Evolutionary conservation across 106 monocot genomes (phyloP).

Genomic region (Xerophyta viscosa): DNA sequence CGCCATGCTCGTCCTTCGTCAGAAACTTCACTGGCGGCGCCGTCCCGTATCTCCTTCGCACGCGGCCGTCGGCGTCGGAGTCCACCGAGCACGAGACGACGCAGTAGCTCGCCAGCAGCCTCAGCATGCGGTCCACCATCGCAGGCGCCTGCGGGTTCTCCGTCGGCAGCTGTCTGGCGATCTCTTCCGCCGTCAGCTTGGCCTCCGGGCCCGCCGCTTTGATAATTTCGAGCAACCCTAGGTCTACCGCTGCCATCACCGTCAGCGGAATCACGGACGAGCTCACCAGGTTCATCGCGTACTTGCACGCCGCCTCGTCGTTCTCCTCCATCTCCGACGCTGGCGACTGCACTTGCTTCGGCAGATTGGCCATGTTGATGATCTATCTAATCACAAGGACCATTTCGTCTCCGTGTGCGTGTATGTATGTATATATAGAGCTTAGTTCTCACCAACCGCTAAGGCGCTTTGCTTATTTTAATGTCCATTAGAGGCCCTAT

Average conservation of each 20-base stretch:
- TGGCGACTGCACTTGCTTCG: no score
- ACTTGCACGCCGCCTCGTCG: neutral
- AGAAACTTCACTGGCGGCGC: neutral
- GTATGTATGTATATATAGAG: no score
- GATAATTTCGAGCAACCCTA: constrained; percentile 17
- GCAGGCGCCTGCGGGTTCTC: constrained; percentile 11
- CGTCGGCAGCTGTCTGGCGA: constrained; percentile 12
- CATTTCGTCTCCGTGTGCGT: no score
- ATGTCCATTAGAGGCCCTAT: no score
- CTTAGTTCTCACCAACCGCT: no score
- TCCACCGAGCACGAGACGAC: no score
- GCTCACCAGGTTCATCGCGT: constrained; percentile 11
- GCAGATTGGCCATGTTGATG: no score
- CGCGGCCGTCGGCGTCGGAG: no score
- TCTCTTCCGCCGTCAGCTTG: constrained; percentile 1
- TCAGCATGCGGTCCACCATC: constrained; percentile 15
- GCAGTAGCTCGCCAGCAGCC: no score
- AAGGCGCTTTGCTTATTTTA: no score
- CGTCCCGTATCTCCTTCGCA: neutral
- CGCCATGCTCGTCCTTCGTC: constrained; percentile 10
- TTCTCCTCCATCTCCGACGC: no score
- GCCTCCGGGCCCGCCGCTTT: neutral
- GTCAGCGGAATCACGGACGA: constrained; percentile 26
- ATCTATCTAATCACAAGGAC: no score
- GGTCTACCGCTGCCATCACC: constrained; percentile 21